Percentiles rank a stretch among this genome's conserved stretches.
These are phyloP conservation scores for Oryza meyeriana DNA, from an alignment of 176 grass and related monocot genomes.

Conservation along the genomic window DNA sequence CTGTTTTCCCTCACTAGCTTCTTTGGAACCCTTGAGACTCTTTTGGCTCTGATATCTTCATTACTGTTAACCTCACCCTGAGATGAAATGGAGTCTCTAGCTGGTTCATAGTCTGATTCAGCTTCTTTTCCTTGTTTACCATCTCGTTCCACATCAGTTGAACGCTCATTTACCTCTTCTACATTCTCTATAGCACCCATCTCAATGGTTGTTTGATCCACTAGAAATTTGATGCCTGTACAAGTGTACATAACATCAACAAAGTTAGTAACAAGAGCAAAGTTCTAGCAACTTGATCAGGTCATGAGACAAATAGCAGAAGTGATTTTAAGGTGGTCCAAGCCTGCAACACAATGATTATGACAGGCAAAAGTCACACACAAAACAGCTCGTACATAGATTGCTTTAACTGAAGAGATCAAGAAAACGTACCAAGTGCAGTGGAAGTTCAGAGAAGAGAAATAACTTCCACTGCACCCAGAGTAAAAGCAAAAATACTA, in stretches of 20 bases:
- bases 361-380: not conserved
- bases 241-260: not conserved
- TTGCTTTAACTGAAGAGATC: not conserved
- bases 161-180: conserved; percentile 54
- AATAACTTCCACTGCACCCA: not conserved
- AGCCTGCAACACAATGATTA: conserved; percentile 2
- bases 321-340: not conserved
- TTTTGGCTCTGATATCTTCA: conserved; percentile 65
- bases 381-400: not conserved
- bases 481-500: not conserved
- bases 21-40: conserved; percentile 87
- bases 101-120: conserved; percentile 68
- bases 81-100: conserved; percentile 75
- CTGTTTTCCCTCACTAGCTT: conserved; percentile 55
- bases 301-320: not conserved
- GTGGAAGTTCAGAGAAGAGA: conserved; percentile 9
- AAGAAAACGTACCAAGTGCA: not conserved
- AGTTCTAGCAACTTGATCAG: not conserved
- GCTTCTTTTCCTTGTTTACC: conserved; percentile 68
- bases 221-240: conserved; percentile 24
- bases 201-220: conserved; percentile 10
- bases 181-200: conserved; percentile 86
- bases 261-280: conserved; percentile 15
- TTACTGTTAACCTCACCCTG: conserved; percentile 60
- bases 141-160: conserved; percentile 49